These are phyloP conservation scores for Syzygium grande DNA, from an alignment of 345 rosid species.

Conservation along the genomic window DNA sequence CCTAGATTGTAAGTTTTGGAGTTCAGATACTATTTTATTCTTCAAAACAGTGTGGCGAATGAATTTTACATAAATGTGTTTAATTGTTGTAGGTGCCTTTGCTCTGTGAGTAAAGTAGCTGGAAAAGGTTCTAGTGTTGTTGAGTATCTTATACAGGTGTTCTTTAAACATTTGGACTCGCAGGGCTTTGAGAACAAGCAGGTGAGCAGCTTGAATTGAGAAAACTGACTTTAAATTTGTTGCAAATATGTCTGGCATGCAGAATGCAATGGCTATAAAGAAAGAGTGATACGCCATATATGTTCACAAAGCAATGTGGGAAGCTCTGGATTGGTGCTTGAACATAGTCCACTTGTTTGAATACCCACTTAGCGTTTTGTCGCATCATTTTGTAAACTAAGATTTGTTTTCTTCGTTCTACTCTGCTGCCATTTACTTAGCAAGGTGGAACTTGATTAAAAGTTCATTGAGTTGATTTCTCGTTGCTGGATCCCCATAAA, in stretches of 20 bases:
- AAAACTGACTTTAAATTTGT: not conserved
- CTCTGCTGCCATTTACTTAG: not conserved
- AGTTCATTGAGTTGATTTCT: not conserved
- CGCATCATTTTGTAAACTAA: not conserved
- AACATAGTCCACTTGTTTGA: not conserved
- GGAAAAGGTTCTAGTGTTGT: conserved; percentile 64
- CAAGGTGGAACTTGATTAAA: not conserved
- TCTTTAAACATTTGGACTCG: conserved; percentile 75
- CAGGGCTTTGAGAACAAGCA: conserved; percentile 69
- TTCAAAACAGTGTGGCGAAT: not conserved
- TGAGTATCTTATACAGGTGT: conserved; percentile 83
- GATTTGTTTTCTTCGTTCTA: not conserved
- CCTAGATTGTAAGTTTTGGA: not conserved
- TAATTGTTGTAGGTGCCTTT: conserved; percentile 64
- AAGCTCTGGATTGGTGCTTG: not conserved
- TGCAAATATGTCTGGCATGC: not conserved
- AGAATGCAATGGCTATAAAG: not conserved
- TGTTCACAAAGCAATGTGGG: not conserved
- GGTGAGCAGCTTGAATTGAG: conserved; percentile 36
- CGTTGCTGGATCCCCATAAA: not conserved
- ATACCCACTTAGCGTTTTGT: not conserved
- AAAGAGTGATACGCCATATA: not conserved
- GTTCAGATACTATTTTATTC: not conserved
- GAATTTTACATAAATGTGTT: not conserved
- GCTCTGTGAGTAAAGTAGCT: conserved; percentile 71